Evolutionary conservation across 768 basidiomycete genomes (phyloP).

Genomic region (Neoboletus brunneissimus): DNA sequence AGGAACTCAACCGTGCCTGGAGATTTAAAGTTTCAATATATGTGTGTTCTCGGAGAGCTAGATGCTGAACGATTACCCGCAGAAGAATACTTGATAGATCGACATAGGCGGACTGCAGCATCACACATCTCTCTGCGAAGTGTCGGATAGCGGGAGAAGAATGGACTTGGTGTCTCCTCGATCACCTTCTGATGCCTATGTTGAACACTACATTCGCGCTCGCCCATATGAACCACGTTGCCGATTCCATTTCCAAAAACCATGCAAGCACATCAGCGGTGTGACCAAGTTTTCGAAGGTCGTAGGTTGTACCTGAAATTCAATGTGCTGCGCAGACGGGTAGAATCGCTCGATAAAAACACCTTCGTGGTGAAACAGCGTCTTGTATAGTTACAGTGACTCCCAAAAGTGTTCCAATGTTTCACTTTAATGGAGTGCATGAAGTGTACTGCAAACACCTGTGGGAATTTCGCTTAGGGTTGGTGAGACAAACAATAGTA

Average conservation of each 20-base stretch:
- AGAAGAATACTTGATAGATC: conserved; percentile 52
- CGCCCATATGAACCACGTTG: conserved; percentile 60
- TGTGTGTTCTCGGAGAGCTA: background rate
- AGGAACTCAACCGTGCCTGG: conserved; percentile 68
- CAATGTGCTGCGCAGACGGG: conserved; percentile 56
- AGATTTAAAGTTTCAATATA: background rate
- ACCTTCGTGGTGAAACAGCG: conserved; percentile 47
- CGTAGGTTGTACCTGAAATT: conserved; percentile 48
- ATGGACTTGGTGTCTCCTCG: conserved; percentile 67
- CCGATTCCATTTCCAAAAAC: conserved; percentile 66
- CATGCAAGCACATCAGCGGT: conserved; percentile 30
- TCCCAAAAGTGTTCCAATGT: too few relatives aligned
- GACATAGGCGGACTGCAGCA: conserved; percentile 51
- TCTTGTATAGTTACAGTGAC: conserved; percentile 30
- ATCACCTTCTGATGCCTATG: conserved; percentile 71
- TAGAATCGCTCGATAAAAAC: conserved; percentile 63
- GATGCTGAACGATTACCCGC: conserved; percentile 40
- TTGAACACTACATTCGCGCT: conserved; percentile 70
- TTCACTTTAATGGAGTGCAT: too few relatives aligned
- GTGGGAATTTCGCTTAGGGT: too few relatives aligned
- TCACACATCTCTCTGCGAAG: conserved; percentile 46
- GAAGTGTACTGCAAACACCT: too few relatives aligned
- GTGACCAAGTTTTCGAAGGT: background rate
- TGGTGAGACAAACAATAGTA: too few relatives aligned
- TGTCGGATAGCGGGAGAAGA: conserved; percentile 43